Evolutionary conservation across 1,284 basidiomycete genomes (phyloP).

Genomic region (Cutaneotrichosporon cavernicola): DNA sequence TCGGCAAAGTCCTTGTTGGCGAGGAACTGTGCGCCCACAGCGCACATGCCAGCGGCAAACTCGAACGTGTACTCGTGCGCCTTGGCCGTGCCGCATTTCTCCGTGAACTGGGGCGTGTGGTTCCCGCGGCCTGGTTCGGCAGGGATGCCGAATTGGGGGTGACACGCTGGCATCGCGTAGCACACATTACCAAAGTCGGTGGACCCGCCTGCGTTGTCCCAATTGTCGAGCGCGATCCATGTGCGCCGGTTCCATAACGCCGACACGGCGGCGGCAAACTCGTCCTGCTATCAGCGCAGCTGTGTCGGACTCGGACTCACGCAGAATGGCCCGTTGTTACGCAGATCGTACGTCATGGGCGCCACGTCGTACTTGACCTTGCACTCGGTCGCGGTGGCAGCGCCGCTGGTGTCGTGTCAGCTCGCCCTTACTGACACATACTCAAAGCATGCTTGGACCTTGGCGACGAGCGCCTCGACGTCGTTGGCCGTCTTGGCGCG

Average conservation of each 20-base stretch:
- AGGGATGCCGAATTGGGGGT: constrained; percentile 30
- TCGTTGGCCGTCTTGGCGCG: constrained; percentile 65
- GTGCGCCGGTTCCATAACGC: no score
- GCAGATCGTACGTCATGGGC: constrained; percentile 60
- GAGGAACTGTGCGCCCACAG: no score
- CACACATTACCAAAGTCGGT: constrained; percentile 28
- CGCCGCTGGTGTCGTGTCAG: no score
- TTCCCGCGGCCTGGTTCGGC: constrained; percentile 26
- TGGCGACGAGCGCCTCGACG: constrained; percentile 57
- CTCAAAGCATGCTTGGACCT: constrained; percentile 64
- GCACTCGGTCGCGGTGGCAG: constrained; percentile 68
- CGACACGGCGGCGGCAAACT: constrained; percentile 18
- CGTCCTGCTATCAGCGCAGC: no score
- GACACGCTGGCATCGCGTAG: constrained; percentile 30
- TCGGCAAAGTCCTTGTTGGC: no score
- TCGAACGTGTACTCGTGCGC: constrained; percentile 41
- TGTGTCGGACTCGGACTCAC: no score
- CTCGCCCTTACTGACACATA: no score
- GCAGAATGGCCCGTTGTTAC: no score
- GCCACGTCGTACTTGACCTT: constrained; percentile 57
- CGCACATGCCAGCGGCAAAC: constrained; percentile 45
- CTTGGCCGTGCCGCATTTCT: constrained; percentile 20
- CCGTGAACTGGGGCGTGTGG: constrained; percentile 35
- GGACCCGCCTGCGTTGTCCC: constrained; percentile 8
- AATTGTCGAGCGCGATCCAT: no score